Conservation (phyloP, 371 early-diverging fungal genomes). For the Batkoa obscura region DNA sequence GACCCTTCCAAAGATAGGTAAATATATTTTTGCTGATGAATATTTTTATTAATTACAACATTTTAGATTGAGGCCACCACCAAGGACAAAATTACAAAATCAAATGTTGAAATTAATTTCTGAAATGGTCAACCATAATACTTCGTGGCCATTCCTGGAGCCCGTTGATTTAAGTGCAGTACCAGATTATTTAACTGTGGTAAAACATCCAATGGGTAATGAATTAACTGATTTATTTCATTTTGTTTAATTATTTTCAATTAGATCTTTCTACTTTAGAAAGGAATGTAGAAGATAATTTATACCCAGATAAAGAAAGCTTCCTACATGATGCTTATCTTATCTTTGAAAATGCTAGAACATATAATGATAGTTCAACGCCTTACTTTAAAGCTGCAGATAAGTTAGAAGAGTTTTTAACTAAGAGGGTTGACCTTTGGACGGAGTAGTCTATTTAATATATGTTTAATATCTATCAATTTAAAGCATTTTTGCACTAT, state of each 20-base stretch:
- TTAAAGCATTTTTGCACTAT: too few species aligned
- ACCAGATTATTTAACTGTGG: conserved; percentile 52
- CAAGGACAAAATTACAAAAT: background rate
- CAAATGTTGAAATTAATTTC: conserved; percentile 1
- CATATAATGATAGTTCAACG: conserved; percentile 51
- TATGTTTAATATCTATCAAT: too few species aligned
- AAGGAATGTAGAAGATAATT: conserved; percentile 23
- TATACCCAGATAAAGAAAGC: conserved; percentile 25
- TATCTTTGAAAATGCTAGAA: conserved; percentile 43
- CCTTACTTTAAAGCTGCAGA: conserved; percentile 51
- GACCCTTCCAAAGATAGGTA: background rate
- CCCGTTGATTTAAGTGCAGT: conserved; percentile 62
- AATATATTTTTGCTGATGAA: too few species aligned
- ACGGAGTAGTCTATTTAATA: too few species aligned
- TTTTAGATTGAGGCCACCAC: background rate
- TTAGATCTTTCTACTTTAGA: conserved; percentile 41
- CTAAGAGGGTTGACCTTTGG: conserved; percentile 24
- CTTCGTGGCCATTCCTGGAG: conserved; percentile 56
- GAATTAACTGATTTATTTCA: background rate
- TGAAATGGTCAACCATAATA: conserved; percentile 18
- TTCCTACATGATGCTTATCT: conserved; percentile 40
- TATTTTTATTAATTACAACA: too few species aligned
- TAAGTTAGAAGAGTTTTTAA: conserved; percentile 31
- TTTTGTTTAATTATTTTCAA: background rate
- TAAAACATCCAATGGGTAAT: conserved; percentile 35